These are phyloP conservation scores for Pleurotus eryngii DNA, from an alignment of 768 basidiomycete genomes.

Conservation along the genomic window DNA sequence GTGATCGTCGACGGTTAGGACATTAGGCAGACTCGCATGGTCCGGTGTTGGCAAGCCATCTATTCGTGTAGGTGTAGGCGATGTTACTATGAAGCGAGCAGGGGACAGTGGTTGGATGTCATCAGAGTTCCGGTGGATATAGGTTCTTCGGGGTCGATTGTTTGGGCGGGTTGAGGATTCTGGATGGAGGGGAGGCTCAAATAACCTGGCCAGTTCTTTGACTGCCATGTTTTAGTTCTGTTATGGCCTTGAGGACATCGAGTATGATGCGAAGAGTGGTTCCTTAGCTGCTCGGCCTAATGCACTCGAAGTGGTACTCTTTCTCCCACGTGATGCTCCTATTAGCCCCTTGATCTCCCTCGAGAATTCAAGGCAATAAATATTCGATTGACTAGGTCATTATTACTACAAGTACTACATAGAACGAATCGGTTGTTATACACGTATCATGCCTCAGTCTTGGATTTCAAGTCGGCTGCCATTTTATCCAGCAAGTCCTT, in stretches of 20 bases:
- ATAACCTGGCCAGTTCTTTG: constrained; percentile 31
- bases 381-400: too few species aligned
- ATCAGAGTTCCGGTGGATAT: background rate
- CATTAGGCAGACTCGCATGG: background rate
- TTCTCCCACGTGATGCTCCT: background rate
- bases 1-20: background rate
- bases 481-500: background rate
- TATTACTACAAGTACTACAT: background rate
- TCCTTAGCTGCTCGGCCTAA: background rate
- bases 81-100: constrained; percentile 22
- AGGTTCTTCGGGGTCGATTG: background rate
- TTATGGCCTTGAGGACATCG: constrained; percentile 12
- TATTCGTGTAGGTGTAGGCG: background rate
- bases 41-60: background rate
- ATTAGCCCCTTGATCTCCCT: too few species aligned
- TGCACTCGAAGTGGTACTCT: background rate
- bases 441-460: background rate
- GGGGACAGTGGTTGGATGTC: constrained; percentile 11
- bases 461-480: background rate
- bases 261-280: background rate
- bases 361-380: too few species aligned
- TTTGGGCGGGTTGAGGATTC: background rate
- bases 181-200: constrained; percentile 17
- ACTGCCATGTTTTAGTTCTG: constrained; percentile 23
- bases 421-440: background rate